These are phyloP conservation scores for Hansenula lynferdii DNA, from an alignment of 1,139 yeast species.

Conservation along the genomic window DNA sequence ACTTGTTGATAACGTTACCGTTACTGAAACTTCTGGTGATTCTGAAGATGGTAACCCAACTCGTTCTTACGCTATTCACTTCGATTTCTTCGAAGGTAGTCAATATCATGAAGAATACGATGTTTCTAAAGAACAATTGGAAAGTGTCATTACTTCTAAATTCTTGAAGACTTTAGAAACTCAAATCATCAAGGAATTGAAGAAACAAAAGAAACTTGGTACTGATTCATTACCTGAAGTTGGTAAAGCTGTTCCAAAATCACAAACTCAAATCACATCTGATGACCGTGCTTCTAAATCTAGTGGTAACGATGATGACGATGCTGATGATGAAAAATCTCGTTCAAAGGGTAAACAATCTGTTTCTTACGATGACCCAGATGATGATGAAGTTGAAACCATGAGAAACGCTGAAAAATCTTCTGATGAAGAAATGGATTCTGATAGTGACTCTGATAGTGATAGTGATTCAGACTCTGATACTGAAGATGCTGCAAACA, in stretches of 20 bases:
- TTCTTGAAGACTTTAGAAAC: conserved; percentile 71
- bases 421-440: conserved; percentile 51
- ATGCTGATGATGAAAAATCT: conserved; percentile 64
- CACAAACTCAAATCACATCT: conserved; percentile 40
- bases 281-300: conserved; percentile 30
- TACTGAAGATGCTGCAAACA: conserved; percentile 20
- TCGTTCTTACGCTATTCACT: conserved; percentile 69
- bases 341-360: conserved; percentile 71
- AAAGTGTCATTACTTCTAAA: conserved; percentile 54
- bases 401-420: conserved; percentile 79
- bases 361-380: conserved; percentile 92
- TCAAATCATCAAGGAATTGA: conserved; percentile 74
- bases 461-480: conserved; percentile 32
- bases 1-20: conserved; percentile 79
- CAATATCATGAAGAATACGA: conserved; percentile 91
- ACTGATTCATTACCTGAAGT: conserved; percentile 52
- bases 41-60: conserved; percentile 46
- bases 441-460: conserved; percentile 35
- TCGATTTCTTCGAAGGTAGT: conserved; percentile 68
- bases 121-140: conserved; percentile 74
- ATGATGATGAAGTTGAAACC: conserved; percentile 85
- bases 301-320: conserved; percentile 47
- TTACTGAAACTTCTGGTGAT: conserved; percentile 80
- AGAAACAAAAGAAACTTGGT: conserved; percentile 61
- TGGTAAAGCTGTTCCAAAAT: conserved; percentile 68